Conservation (phyloP, 176 grass and related monocot species). For the Oropetium thomaeum region DNA sequence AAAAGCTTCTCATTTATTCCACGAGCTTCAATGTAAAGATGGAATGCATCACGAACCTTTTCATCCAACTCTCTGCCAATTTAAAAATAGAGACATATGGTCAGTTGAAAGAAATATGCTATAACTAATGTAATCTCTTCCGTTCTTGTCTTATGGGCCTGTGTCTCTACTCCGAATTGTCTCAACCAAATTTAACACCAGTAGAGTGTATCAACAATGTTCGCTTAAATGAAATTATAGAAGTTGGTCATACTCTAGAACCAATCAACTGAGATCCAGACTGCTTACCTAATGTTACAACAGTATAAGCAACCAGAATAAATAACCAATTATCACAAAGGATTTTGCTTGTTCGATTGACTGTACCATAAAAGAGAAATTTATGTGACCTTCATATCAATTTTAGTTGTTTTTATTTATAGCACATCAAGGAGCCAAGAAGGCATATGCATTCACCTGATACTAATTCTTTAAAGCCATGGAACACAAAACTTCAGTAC, state of each 20-base stretch:
- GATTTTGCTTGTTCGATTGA: neutral
- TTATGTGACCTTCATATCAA: neutral
- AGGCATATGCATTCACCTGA: neutral
- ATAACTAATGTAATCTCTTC: neutral
- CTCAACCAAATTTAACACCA: neutral
- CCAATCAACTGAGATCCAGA: neutral
- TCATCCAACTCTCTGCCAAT: constrained; percentile 78
- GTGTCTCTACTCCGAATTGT: too few relatives aligned
- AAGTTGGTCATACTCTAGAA: neutral
- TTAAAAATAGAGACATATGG: constrained; percentile 20
- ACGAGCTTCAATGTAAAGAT: constrained; percentile 79
- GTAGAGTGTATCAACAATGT: neutral
- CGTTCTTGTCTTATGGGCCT: neutral
- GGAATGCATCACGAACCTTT: constrained; percentile 88
- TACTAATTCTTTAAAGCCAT: neutral
- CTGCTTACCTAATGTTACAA: neutral
- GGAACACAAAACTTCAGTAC: neutral
- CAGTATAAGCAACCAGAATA: neutral
- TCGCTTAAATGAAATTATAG: neutral
- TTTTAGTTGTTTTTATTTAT: neutral
- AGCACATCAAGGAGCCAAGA: neutral
- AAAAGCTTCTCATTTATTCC: constrained; percentile 93
- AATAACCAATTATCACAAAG: neutral
- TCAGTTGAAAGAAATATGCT: neutral
- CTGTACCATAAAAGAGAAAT: neutral